Conservation (phyloP, 2,329 filamentous ascomycete species). For the Beauveria caledonica region DNA sequence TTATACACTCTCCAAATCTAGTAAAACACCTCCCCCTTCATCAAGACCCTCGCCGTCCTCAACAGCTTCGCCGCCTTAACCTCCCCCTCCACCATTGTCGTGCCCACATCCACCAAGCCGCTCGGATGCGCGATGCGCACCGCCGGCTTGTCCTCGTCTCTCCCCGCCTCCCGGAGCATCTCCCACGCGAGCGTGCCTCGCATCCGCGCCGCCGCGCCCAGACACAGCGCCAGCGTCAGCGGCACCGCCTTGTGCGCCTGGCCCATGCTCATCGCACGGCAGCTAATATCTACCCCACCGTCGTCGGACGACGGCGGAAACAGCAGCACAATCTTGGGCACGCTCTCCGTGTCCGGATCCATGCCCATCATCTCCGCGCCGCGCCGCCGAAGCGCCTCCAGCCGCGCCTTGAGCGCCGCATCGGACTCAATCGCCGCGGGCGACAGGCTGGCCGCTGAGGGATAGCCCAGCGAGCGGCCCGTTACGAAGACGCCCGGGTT, state of each 20-base stretch:
- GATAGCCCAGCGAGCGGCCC: constrained; percentile 17
- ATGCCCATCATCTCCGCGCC: constrained; percentile 57
- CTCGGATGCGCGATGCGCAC: constrained; percentile 40
- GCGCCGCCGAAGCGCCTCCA: constrained; percentile 48
- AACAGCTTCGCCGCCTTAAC: constrained; percentile 37
- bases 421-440: constrained; percentile 46
- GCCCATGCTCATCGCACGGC: constrained; percentile 44
- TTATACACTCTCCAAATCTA: constrained; percentile 12
- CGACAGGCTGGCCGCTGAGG: constrained; percentile 41
- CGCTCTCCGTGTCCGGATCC: constrained; percentile 34
- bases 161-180: neutral
- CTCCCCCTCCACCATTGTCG: constrained; percentile 28
- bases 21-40: constrained; percentile 42
- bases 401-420: constrained; percentile 30
- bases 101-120: constrained; percentile 38
- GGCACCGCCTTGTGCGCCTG: constrained; percentile 50
- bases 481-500: constrained; percentile 57
- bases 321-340: constrained; percentile 53
- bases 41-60: constrained; percentile 40
- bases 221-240: constrained; percentile 45
- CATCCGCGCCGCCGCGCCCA: constrained; percentile 39
- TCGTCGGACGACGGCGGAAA: constrained; percentile 29
- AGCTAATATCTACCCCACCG: constrained; percentile 31
- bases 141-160: constrained; percentile 12
- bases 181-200: constrained; percentile 31